Conservation (phyloP, 495 filamentous ascomycete species). For the Cercophora samala region DNA sequence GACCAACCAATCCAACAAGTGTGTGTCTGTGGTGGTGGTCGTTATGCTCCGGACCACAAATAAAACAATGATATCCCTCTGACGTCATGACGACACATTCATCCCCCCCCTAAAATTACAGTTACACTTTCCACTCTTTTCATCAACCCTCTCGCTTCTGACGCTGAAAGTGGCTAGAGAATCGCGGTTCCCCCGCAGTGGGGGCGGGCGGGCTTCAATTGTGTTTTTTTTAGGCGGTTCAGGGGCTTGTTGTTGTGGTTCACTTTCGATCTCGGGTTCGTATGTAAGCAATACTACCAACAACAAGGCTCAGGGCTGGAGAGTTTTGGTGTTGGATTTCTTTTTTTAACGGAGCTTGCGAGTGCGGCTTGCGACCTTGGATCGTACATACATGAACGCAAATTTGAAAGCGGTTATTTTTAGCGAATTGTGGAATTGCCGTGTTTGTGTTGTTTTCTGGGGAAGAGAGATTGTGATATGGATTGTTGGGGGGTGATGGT, state of each 20-base stretch:
- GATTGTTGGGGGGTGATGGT: not conserved
- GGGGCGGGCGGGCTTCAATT: not conserved
- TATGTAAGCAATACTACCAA: too few relatives aligned
- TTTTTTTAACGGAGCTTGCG: not conserved
- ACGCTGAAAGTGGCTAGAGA: not conserved
- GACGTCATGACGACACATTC: slow-evolving; percentile 19
- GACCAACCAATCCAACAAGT: not conserved
- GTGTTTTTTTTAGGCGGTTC: not conserved
- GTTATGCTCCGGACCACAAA: not conserved
- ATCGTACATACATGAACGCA: not conserved
- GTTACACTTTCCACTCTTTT: not conserved
- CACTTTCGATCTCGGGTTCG: not conserved
- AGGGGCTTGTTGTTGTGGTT: not conserved
- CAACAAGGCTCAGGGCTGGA: too few relatives aligned
- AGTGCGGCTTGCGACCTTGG: not conserved
- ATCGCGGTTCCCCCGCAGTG: slow-evolving; percentile 4
- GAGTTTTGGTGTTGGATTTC: not conserved
- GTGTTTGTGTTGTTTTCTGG: not conserved
- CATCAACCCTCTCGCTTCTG: not conserved
- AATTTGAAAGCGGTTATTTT: not conserved
- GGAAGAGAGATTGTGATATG: not conserved
- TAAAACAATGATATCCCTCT: not conserved
- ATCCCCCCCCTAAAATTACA: not conserved
- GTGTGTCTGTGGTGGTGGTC: not conserved
- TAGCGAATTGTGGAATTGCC: not conserved